phyloP scores from a whole-genome alignment of 371 early-diverging fungal species.

The Chytridium lagenaria region DNA sequence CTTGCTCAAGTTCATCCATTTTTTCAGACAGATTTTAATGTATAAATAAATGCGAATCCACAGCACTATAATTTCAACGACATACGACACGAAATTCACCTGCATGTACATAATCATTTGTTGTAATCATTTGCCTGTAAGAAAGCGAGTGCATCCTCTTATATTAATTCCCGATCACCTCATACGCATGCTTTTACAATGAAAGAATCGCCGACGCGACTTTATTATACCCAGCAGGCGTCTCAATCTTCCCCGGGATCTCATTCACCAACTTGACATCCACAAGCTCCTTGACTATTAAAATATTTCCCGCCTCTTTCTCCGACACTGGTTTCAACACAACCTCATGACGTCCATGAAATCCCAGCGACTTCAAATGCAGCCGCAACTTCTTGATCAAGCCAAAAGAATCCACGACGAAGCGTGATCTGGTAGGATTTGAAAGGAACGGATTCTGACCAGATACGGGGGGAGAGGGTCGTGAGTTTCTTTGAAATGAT shows the following conservation, averaged over 20 bases:
- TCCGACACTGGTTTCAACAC: constrained; percentile 45
- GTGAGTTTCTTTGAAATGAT: background rate
- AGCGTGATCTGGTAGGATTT: constrained; percentile 51
- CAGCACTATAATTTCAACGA: no score
- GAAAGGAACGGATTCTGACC: constrained; percentile 36
- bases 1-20: background rate
- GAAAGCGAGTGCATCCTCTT: no score
- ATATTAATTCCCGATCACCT: background rate
- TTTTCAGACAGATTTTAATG: no score
- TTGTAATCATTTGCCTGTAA: no score
- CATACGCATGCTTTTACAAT: background rate
- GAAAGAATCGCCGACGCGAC: background rate
- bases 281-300: constrained; percentile 50
- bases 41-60: no score
- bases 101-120: no score
- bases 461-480: background rate
- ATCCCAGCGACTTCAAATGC: constrained; percentile 40
- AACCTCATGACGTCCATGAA: constrained; percentile 47
- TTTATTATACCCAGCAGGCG: constrained; percentile 37
- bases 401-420: constrained; percentile 42
- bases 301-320: constrained; percentile 35
- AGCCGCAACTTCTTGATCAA: constrained; percentile 34
- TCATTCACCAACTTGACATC: constrained; percentile 48
- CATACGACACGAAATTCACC: no score
- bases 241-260: constrained; percentile 38